Evolutionary conservation across 179 eudicot species (phyloP), one percentile per base, ranked within the genome.

Genomic region (Silene noctiflora): DNA sequence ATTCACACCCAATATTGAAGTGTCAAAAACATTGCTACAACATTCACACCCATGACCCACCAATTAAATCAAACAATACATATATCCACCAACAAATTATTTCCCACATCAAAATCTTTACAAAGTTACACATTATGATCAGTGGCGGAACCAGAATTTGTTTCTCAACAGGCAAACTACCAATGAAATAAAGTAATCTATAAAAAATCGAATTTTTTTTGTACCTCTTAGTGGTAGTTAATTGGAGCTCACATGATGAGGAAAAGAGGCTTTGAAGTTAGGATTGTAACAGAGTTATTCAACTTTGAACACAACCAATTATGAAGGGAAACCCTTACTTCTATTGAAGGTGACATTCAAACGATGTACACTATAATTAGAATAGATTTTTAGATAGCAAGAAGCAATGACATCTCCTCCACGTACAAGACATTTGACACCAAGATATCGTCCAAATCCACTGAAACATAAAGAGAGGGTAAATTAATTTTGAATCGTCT

Each of bases 391-490:
- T 16, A 69, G 31, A 27, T 6, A 14, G 8, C 22, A 1, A 72
- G 12, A 9, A 29, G 61, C 17, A 14, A 21, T 39, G 7, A 60
- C 35, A 11, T 44, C 51, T 44, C 39, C 39, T 33, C 51, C 14
- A 44, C 31, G 3, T 25, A 14, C 46, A 29, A n/a, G 21, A 77
- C 13, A 17, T 19, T 33, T 55, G 20, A 51, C 25, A 64, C 64
- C 31, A 17, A 22, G 33, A 48, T 27, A 24, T 62, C 55, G 35
- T 66, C 48, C 79, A 65, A 21, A 73, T 56, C 69, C 24, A 74
- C 56, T n/a, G 20, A 13, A 22, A 13, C 35, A 27, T 17, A 17
- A 31, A 21, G 39, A 65, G 19, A 20, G 17, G 1, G 24, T 16
- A 39, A 51, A 39, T n/a, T 11, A n/a, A 27, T 3, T 7, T 53